A percentile compares a stretch with the other conserved stretches of the same genome.
Conservation (phyloP, 176 grass and related monocot species). For the Oryza longistaminata region DNA sequence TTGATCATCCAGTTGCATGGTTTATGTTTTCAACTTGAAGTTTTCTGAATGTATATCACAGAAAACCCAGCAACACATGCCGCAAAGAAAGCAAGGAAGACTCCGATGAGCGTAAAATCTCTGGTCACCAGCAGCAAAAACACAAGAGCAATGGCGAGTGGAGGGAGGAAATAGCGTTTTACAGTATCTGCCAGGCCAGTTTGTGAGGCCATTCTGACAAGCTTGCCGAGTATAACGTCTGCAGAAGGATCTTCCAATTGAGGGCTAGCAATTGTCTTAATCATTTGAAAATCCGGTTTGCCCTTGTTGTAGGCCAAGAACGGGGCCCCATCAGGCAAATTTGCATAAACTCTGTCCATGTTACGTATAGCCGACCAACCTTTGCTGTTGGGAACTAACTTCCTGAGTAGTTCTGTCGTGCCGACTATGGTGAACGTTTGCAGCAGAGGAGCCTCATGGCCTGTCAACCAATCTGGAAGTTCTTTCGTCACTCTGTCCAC, state of each 20-base stretch:
- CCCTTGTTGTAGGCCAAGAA: constrained; percentile 39
- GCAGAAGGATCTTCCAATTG: background rate
- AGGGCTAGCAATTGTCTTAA: background rate
- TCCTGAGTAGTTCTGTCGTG: constrained; percentile 30
- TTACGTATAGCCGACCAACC: constrained; percentile 22
- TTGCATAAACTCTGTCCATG: constrained; percentile 35
- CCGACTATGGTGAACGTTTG: constrained; percentile 17
- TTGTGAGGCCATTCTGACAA: background rate
- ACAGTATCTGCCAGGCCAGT: background rate
- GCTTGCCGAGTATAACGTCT: background rate
- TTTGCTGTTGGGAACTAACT: constrained; percentile 1
- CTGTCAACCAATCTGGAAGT: constrained; percentile 40
- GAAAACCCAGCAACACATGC: background rate
- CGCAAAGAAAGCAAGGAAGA: background rate
- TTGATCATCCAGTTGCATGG: no score
- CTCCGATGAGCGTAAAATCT: background rate
- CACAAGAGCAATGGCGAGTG: background rate
- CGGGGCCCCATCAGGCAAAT: constrained; percentile 25
- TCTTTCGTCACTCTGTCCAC: constrained; percentile 10
- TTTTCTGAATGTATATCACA: no score
- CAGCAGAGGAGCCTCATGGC: background rate
- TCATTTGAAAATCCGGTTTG: background rate
- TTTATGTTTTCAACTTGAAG: no score
- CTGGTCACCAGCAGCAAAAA: background rate
- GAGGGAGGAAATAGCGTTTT: constrained; percentile 4